Percentiles rank a stretch among this genome's conserved stretches.
These are phyloP conservation scores for Arabidopsis hybrid DNA, from an alignment of 441 rosid genomes.

Conservation along the genomic window DNA sequence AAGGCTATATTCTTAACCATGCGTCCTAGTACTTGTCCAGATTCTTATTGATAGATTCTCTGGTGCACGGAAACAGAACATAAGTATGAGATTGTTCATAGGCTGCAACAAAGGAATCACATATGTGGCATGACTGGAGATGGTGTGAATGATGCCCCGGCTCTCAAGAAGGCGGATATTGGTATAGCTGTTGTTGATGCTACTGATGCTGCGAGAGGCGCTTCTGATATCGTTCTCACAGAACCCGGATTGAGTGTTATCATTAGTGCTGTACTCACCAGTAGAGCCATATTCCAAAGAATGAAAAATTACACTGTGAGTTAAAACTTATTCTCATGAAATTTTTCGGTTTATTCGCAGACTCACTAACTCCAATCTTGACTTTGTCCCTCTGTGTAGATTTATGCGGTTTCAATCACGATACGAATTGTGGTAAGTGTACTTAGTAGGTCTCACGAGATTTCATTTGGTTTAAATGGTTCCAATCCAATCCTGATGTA, in stretches of 20 bases:
- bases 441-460: not conserved
- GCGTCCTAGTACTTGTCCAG: not conserved
- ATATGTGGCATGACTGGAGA: constrained; percentile 98
- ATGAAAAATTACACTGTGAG: constrained; percentile 96
- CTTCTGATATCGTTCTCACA: constrained; percentile 91
- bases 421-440: constrained; percentile 86
- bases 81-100: constrained; percentile 85
- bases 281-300: constrained; percentile 95
- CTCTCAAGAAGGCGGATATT: constrained; percentile 89
- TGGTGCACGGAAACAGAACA: constrained; percentile 53
- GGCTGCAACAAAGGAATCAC: constrained; percentile 84
- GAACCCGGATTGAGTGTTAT: constrained; percentile 93
- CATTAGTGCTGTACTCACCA: constrained; percentile 89
- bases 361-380: not conserved
- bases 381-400: constrained; percentile 47
- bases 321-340: not conserved
- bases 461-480: constrained; percentile 16
- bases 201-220: constrained; percentile 92
- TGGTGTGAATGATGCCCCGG: constrained; percentile 96
- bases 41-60: constrained; percentile 13
- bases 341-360: not conserved
- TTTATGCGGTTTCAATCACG: constrained; percentile 93
- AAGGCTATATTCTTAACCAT: constrained; percentile 5
- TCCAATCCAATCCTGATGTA: not conserved
- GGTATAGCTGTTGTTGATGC: constrained; percentile 96